These are phyloP conservation scores for Suillus sp. DNA, from an alignment of 768 basidiomycete species.

Conservation along the genomic window DNA sequence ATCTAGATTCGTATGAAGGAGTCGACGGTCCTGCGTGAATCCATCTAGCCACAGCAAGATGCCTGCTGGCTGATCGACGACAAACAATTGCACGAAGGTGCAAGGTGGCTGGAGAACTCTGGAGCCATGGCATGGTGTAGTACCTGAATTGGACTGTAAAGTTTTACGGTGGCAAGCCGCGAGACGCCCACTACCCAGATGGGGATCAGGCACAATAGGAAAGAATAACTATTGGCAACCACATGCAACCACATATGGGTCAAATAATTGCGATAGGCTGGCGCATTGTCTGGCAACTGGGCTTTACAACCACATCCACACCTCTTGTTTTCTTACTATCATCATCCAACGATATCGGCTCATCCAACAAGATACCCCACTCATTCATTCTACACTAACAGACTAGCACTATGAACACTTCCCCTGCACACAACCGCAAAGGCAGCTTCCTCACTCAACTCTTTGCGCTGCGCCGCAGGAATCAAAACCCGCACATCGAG, in stretches of 20 bases:
- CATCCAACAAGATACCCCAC: conserved; percentile 8
- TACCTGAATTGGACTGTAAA: background rate
- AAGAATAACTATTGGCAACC: background rate
- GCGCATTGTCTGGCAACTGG: conserved; percentile 12
- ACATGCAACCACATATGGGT: conserved; percentile 2
- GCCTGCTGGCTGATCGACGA: conserved; percentile 8
- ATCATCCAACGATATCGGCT: conserved; percentile 12
- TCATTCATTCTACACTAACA: conserved; percentile 16
- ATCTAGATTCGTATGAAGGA: conserved; percentile 48
- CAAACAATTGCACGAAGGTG: background rate
- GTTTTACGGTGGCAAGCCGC: background rate
- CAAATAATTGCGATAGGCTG: conserved; percentile 7
- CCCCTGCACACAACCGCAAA: conserved; percentile 12
- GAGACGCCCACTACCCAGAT: background rate
- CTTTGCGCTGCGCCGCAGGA: conserved; percentile 16
- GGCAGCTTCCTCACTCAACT: conserved; percentile 20
- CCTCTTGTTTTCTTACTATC: conserved; percentile 14
- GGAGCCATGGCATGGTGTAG: background rate
- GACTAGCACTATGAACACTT: background rate
- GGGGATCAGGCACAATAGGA: conserved; percentile 20
- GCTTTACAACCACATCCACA: conserved; percentile 11
- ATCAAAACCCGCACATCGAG: background rate
- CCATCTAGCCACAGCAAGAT: conserved; percentile 14
- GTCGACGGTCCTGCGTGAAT: conserved; percentile 17
- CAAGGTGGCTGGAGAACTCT: background rate